A percentile compares a stretch with the other conserved stretches of the same genome.
phyloP scores from a whole-genome alignment of 768 basidiomycete genomes.

The Pulveroboletus sp. region DNA sequence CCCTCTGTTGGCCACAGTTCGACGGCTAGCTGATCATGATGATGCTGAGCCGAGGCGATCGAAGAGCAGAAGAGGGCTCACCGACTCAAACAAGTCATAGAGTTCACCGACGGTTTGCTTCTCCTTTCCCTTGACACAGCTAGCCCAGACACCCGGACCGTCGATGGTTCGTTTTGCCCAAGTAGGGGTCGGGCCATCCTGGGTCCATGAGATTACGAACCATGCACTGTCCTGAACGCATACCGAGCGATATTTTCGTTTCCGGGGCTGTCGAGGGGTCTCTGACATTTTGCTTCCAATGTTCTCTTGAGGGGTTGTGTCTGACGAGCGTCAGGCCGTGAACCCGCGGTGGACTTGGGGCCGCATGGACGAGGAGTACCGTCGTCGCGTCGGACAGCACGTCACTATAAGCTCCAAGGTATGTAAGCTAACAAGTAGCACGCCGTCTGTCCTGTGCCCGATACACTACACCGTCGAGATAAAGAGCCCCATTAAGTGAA shows the following conservation, averaged over 20 bases:
- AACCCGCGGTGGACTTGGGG: background rate
- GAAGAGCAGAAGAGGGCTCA: constrained; percentile 33
- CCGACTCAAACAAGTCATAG: constrained; percentile 74
- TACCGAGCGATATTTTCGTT: constrained; percentile 52
- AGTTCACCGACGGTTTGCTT: constrained; percentile 71
- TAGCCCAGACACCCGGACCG: constrained; percentile 84
- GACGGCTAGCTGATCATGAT: constrained; percentile 51
- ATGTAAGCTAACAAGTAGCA: constrained; percentile 16
- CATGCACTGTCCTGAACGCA: constrained; percentile 13
- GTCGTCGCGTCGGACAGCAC: background rate
- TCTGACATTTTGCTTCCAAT: constrained; percentile 15
- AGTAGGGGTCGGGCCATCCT: constrained; percentile 61
- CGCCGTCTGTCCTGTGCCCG: background rate
- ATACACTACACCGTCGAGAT: constrained; percentile 8
- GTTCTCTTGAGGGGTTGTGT: background rate
- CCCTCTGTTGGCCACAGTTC: constrained; percentile 61
- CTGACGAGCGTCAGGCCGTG: background rate
- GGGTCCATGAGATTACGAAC: constrained; percentile 3
- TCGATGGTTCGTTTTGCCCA: constrained; percentile 64
- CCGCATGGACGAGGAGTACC: background rate
- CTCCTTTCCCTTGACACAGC: constrained; percentile 83
- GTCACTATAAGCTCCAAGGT: constrained; percentile 8
- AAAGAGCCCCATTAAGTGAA: constrained; percentile 22
- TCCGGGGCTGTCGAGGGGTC: constrained; percentile 23
- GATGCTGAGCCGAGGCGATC: constrained; percentile 1